phyloP scores from a whole-genome alignment of 2,329 filamentous ascomycete genomes.

The Cladobotryum mycophilum region DNA sequence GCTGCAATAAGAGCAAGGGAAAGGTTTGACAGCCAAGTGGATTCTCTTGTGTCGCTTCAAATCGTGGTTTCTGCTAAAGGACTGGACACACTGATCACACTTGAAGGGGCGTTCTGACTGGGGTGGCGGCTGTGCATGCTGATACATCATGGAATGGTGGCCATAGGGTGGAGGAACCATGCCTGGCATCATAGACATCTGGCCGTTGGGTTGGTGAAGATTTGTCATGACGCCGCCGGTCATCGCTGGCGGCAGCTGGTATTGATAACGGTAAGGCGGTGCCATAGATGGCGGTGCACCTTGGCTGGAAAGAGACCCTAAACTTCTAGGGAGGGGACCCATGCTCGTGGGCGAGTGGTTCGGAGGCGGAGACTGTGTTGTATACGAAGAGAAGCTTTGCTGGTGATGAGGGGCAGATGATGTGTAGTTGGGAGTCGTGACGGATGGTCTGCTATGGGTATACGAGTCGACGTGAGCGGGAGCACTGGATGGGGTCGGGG shows the following conservation, averaged over 20 bases:
- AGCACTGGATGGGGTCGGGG: slow-evolving; percentile 43
- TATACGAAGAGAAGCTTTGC: slow-evolving; percentile 38
- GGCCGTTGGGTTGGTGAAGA: slow-evolving; percentile 64
- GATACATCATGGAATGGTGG: slow-evolving; percentile 57
- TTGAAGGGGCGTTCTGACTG: slow-evolving; percentile 83
- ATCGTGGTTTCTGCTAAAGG: slow-evolving; percentile 95
- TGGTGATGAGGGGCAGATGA: slow-evolving; percentile 43
- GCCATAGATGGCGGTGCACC: slow-evolving; percentile 25
- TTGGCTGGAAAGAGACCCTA: slow-evolving; percentile 27
- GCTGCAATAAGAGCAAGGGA: slow-evolving; percentile 83
- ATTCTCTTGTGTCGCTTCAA: slow-evolving; percentile 94
- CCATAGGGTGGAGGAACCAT: slow-evolving; percentile 52
- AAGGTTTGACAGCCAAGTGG: slow-evolving; percentile 91
- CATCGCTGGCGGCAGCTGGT: slow-evolving; percentile 54
- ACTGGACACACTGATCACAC: slow-evolving; percentile 86
- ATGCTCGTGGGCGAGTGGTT: slow-evolving; percentile 43
- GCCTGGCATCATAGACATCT: slow-evolving; percentile 62
- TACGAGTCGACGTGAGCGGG: slow-evolving; percentile 55
- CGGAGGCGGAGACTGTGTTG: slow-evolving; percentile 26
- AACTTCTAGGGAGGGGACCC: slow-evolving; percentile 31
- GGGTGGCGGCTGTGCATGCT: slow-evolving; percentile 40
- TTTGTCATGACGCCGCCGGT: slow-evolving; percentile 69
- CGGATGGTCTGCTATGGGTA: slow-evolving; percentile 42
- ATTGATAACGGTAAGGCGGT: slow-evolving; percentile 47
- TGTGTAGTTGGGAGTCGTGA: slow-evolving; percentile 58